phyloP scores from a whole-genome alignment of 192 early-diverging fungal species.

The Spizellomyces sp. region DNA sequence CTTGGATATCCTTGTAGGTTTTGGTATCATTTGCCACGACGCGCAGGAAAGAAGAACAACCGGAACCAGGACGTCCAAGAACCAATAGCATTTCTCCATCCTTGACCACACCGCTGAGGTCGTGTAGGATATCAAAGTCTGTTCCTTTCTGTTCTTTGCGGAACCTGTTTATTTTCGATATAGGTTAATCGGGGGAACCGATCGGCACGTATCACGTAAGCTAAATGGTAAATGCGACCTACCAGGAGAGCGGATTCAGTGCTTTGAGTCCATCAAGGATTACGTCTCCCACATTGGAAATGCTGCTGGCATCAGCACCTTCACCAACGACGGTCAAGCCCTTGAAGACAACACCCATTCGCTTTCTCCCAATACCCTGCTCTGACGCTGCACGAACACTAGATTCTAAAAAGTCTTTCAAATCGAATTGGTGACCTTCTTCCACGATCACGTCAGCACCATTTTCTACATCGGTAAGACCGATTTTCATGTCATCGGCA shows the following conservation, averaged over 20 bases:
- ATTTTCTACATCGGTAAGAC: no score
- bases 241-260: conserved; percentile 14
- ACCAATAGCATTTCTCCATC: conserved; percentile 21
- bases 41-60: conserved; percentile 16
- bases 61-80: conserved; percentile 19
- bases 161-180: conserved; percentile 10
- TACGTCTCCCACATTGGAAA: conserved; percentile 6
- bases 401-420: conserved; percentile 13
- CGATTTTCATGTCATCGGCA: not conserved
- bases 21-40: conserved; percentile 13
- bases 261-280: not conserved
- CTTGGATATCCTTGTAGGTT: conserved; percentile 15
- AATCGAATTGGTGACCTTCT: not conserved
- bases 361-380: conserved; percentile 9
- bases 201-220: not conserved
- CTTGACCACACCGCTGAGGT: conserved; percentile 21
- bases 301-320: conserved; percentile 20
- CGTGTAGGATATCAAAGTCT: conserved; percentile 40
- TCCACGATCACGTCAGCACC: not conserved
- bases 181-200: not conserved
- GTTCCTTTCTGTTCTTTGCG: conserved; percentile 14
- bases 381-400: not conserved
- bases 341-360: conserved; percentile 32
- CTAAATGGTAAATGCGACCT: not conserved
- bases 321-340: conserved; percentile 25